Percentiles rank a stretch among this genome's conserved stretches.
Evolutionary conservation across 306 rosid genomes (phyloP).

Genomic region (Calophaca sinica): DNA sequence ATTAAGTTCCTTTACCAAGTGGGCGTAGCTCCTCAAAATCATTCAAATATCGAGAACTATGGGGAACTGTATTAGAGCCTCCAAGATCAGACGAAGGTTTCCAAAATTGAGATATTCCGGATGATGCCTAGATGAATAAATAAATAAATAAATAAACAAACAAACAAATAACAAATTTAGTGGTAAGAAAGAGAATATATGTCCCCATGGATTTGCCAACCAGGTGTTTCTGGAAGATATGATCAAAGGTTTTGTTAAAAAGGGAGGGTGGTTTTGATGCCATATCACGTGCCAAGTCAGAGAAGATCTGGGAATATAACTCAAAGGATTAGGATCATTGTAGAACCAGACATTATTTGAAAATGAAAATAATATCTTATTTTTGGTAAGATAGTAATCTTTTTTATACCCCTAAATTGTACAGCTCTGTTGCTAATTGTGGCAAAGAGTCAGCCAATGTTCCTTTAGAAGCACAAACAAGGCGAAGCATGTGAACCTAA

Average conservation of each 20-base stretch:
- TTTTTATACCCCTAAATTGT: constrained; percentile 73
- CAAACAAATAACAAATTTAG: constrained; percentile 30
- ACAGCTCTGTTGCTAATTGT: constrained; percentile 73
- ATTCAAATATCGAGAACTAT: constrained; percentile 85
- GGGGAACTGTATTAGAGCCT: constrained; percentile 62
- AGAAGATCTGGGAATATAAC: constrained; percentile 66
- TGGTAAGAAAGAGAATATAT: constrained; percentile 30
- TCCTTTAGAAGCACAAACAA: constrained; percentile 76
- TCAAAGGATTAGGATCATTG: constrained; percentile 52
- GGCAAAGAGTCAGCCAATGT: constrained; percentile 70
- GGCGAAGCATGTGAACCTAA: constrained; percentile 90
- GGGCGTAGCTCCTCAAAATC: constrained; percentile 94
- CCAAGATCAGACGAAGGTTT: constrained; percentile 75
- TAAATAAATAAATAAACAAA: constrained; percentile 19
- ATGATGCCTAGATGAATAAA: constrained; percentile 65
- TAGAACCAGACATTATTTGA: constrained; percentile 38
- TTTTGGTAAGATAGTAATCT: constrained; percentile 20
- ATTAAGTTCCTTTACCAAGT: constrained; percentile 70
- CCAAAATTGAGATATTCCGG: constrained; percentile 79
- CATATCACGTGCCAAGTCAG: constrained; percentile 76
- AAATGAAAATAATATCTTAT: constrained; percentile 9
- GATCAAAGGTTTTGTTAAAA: constrained; percentile 72
- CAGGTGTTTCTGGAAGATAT: constrained; percentile 67
- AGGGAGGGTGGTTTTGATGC: constrained; percentile 71
- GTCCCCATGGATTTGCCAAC: constrained; percentile 50